Evolutionary conservation across 345 rosid species (phyloP), one percentile per base, ranked within the genome.

Genomic region (Trapa bicornis): DNA sequence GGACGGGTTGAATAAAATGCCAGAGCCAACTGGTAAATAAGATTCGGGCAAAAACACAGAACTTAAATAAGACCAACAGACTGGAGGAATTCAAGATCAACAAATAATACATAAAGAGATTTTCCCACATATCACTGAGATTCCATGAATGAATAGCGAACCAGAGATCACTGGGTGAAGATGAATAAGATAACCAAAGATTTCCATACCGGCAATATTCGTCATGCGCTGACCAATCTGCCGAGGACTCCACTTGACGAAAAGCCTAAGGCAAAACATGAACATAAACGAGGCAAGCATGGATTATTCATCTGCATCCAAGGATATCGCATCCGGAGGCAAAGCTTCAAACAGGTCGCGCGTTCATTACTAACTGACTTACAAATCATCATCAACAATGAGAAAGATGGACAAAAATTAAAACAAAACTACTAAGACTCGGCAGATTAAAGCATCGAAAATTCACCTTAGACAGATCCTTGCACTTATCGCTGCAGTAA

Each of bases 171-270:
- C n/a, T 54, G 71, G 8, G 16, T 61, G 54, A 29, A 1, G 50
- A 37, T 0, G 50, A 4, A 54, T 37, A 45, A 57, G 32, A 0
- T 70, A 67, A 33, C 35, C 35, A 62, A 47, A 64, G 67, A 74
- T 65, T 66, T 63, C 37, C 76, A 75, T 85, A 92, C 97, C 92
- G 70, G 81, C 96, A 89, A 76, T 89, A 87, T 14, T 78, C 86
- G 79, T 80, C 73, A 45, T 86, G 86, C 36, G 65, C 77, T n/a
- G 76, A 78, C 91, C 92, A 92, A 72, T 92, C 91, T 61, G 78
- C 93, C 71, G 78, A 81, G 53, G 64, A 76, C 81, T 89, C 96
- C 12, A 89, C 89, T 77, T 84, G 82, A 78, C 73, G 74, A 75
- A 67, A 72, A 37, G 42, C 70, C 75, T 72, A 58, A 15, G 16